Evolutionary conservation across 2,329 filamentous ascomycete species (phyloP), one percentile per base, ranked within the genome.

Genomic region (Fusarium protoensiforme): DNA sequence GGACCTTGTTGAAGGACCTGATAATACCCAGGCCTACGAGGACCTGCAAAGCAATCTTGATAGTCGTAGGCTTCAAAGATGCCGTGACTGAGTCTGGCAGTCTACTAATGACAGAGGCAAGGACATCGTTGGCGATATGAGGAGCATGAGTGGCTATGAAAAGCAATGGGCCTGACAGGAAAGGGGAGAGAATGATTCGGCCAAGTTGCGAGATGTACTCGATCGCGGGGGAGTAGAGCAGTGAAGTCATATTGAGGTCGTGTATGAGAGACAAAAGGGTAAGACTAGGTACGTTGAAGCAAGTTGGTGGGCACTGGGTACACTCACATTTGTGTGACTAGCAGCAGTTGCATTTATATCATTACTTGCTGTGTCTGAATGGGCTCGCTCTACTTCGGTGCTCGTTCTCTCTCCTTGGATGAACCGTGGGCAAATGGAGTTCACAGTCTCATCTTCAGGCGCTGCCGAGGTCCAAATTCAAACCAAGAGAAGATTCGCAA

Each of bases 1-100:
- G 69, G 2, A 48, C 54, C 7, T 59, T 41, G 63, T 81, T 81
- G 71, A 78, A 35, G 36, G 46, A 31, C 11, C 71, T 68, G 7
- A 80, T 11, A 13, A 80, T 7, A 8, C 78, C 73, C 8, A 81
- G 24, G 3, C 60, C 76, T 13, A 81, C 38, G 10, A 80, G 72
- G 7, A 76, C 65, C 35, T 68, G 62, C 2, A 78, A 63, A 13
- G 57, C 46, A 14, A 62, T 68, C 24, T 63, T 71, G 35, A 60
- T 35, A 0, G 39, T 57, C 9, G 54, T 13, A 9, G 69, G 39
- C 22, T 71, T 39, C n/a, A 75, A 67, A 48, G 64, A 58, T 60
- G 51, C 20, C 35, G 57, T 46, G 2, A 63, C 10, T 5, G 72
- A 41, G 10, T 53, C 29, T 6, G 72, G 74, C 5, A 76, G 62